These are phyloP conservation scores for Kwoniella dejecticola DNA, from an alignment of 768 basidiomycete species.

Conservation along the genomic window DNA sequence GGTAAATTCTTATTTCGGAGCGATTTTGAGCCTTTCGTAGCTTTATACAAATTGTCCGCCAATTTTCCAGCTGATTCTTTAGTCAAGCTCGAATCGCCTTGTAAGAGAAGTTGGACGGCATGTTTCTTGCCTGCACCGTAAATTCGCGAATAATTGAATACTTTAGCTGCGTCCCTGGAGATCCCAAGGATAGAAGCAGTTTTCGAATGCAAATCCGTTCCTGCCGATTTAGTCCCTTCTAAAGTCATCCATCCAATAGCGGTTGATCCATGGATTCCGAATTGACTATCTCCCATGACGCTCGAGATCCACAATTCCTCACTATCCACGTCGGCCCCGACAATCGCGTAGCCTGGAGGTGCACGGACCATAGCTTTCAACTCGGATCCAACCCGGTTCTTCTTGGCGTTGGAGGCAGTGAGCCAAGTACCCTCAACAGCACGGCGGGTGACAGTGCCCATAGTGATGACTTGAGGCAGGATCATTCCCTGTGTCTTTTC, in stretches of 20 bases:
- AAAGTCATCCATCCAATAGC: conserved; percentile 99
- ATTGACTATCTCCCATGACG: conserved; percentile 97
- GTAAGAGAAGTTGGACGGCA: conserved; percentile 80
- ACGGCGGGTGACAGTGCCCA: conserved; percentile 97
- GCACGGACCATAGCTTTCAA: conserved; percentile 97
- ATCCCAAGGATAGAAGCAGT: conserved; percentile 90
- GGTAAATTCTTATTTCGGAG: conserved; percentile 39
- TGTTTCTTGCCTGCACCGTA: conserved; percentile 98
- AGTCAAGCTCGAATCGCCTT: conserved; percentile 77
- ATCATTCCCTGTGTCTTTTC: conserved; percentile 68
- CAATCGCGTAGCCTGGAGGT: conserved; percentile 87
- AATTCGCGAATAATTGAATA: conserved; percentile 96
- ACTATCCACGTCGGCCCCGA: conserved; percentile 97
- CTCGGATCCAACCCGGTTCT: conserved; percentile 96
- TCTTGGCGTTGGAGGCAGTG: conserved; percentile 96
- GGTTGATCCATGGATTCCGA: conserved; percentile 92
- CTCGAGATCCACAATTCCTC: conserved; percentile 99
- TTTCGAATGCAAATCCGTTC: conserved; percentile 95
- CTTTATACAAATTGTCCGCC: conserved; percentile 81
- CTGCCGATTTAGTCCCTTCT: conserved; percentile 90
- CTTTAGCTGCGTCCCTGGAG: conserved; percentile 91
- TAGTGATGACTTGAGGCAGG: conserved; percentile 91
- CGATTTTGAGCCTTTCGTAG: conserved; percentile 75
- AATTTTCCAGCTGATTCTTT: conserved; percentile 75
- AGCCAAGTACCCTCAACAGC: conserved; percentile 98